Base-by-base conservation (phyloP, 129 eudicot species). In the Flaveria sonorensis region DNA sequence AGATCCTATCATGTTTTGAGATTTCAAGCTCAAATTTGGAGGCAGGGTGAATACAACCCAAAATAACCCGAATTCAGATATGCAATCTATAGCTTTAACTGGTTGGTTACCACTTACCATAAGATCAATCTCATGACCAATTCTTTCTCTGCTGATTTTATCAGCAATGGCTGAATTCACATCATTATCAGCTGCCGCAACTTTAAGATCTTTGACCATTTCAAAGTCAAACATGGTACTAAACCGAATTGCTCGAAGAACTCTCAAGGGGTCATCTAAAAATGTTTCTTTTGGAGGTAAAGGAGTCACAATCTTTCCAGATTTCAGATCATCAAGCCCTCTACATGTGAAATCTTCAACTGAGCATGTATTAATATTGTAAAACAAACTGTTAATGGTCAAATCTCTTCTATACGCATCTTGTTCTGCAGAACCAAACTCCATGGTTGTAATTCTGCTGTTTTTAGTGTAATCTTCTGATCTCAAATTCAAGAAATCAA, bases 321-420 rank as follows among this genome's bases (percentile, higher is more conserved):
- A 82, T 76, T 78, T 87, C 81, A 89, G 71, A 82, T 92, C 92
- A 59, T 75, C 76, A 47, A 92, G 87, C 75, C 97, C 97, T 92
- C 89, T 86, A 42, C 85, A 76, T 1, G 96, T 92, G 16, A 92
- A 82, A 86, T 92, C 97, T 87, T 92, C 96, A 23, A 92, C 87
- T 1, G 83, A 70, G 50, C 82, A 57, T 39, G 82, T 87, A 53
- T 89, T 92, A 24, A 92, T 89, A 77, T 92, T 92, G 85, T 92
- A 92, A 81, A 92, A 92, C 83, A 92, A 89, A 84, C 96, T 89
- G 70, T 92, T 92, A 77, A 89, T 92, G 15, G 97, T 92, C 76
- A 92, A 86, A 87, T 92, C 97, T 83, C 97, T 89, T 46, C 97
- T 76, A 81, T 85, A 85, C 47, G 97, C 97, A 88, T 92, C 97